Evolutionary conservation across 2,329 filamentous ascomycete genomes (phyloP).

Genomic region (Colletotrichum tropicale): DNA sequence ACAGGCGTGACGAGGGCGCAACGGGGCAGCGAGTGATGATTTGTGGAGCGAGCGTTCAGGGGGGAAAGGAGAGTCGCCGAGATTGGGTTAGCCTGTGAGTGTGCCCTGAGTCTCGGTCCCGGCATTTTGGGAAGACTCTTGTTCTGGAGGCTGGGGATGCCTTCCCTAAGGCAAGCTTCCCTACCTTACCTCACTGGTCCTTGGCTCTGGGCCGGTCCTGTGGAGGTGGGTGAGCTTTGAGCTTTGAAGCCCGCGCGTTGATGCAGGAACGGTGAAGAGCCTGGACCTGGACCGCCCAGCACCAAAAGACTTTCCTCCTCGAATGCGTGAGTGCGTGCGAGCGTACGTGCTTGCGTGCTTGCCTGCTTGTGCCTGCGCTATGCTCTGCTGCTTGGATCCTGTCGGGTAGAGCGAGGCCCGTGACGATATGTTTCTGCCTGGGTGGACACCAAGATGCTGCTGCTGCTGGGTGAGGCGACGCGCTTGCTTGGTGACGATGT

Average conservation of each 20-base stretch:
- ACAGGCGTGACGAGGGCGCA: neutral
- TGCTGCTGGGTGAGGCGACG: neutral
- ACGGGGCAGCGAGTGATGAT: neutral
- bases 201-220: neutral
- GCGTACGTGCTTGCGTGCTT: neutral
- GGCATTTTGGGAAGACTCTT: slow-evolving; percentile 14
- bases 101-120: slow-evolving; percentile 13
- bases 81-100: slow-evolving; percentile 12
- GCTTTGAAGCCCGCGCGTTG: neutral
- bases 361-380: neutral
- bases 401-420: neutral
- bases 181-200: neutral
- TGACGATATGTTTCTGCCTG: neutral
- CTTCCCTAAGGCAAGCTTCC: neutral
- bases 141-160: neutral
- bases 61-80: slow-evolving; percentile 6
- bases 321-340: neutral
- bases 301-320: neutral
- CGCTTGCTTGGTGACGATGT: neutral
- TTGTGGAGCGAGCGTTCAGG: slow-evolving; percentile 7
- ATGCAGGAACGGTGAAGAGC: neutral
- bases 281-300: neutral
- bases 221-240: neutral
- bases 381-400: neutral
- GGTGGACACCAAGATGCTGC: neutral